A percentile compares a stretch with the other conserved stretches of the same genome.
Conservation (phyloP, 2,329 filamentous ascomycete genomes). For the Fusarium algeriense region DNA sequence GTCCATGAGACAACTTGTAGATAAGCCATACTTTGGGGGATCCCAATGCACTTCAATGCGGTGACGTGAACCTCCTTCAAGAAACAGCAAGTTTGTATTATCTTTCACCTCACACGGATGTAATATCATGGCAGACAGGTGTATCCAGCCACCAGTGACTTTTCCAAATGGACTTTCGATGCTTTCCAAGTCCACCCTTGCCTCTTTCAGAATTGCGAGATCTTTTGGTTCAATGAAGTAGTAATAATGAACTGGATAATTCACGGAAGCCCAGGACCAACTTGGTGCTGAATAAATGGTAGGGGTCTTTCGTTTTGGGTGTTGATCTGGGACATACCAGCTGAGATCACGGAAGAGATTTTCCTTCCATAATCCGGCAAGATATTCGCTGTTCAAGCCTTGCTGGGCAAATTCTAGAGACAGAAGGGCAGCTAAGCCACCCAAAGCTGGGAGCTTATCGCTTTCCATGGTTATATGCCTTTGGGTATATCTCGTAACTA, state of each 20-base stretch:
- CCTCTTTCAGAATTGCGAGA: not conserved
- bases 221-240: accelerated
- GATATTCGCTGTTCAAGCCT: accelerated
- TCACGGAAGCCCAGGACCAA: conserved; percentile 1
- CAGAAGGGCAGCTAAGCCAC: not conserved
- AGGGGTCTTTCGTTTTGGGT: not conserved
- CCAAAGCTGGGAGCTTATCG: not conserved
- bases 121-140: not conserved
- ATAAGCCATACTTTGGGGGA: not conserved
- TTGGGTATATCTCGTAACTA: not conserved
- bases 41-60: not conserved
- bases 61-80: accelerated
- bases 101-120: not conserved
- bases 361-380: not conserved
- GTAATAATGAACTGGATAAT: accelerated
- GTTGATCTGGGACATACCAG: accelerated
- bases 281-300: not conserved
- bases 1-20: not conserved
- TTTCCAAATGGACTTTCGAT: not conserved
- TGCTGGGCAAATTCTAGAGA: accelerated
- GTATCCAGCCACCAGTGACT: not conserved
- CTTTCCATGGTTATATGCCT: not conserved
- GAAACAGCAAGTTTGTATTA: accelerated
- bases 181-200: not conserved
- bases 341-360: not conserved